Conservation (phyloP, 495 filamentous ascomycete species). For the Bacidia gigantensis region DNA sequence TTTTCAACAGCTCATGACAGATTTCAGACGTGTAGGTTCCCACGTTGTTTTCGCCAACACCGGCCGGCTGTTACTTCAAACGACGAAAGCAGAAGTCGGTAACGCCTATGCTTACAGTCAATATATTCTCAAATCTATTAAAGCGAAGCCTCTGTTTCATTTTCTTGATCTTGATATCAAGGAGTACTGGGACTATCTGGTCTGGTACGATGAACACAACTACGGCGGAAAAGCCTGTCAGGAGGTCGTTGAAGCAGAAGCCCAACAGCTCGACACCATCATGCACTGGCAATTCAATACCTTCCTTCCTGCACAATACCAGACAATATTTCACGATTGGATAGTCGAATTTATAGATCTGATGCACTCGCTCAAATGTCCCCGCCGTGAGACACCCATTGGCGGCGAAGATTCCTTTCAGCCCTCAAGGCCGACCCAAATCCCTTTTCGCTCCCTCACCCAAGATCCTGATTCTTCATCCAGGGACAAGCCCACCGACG, state of each 20-base stretch:
- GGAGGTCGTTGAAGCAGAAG: conserved; percentile 68
- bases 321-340: conserved; percentile 82
- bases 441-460: conserved; percentile 46
- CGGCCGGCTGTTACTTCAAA: conserved; percentile 83
- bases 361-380: conserved; percentile 76
- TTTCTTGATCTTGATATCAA: conserved; percentile 97
- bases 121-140: conserved; percentile 93
- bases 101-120: conserved; percentile 95
- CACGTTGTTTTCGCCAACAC: conserved; percentile 84
- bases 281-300: conserved; percentile 97
- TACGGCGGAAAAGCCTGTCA: conserved; percentile 88
- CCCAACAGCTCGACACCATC: conserved; percentile 77
- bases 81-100: conserved; percentile 89
- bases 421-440: conserved; percentile 68
- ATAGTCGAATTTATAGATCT: conserved; percentile 87
- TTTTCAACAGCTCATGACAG: conserved; percentile 89
- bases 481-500: conserved; percentile 37
- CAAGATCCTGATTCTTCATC: conserved; percentile 37
- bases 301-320: conserved; percentile 69
- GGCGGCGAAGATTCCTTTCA: conserved; percentile 29
- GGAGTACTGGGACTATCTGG: conserved; percentile 98
- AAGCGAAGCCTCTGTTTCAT: conserved; percentile 85
- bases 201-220: conserved; percentile 99
- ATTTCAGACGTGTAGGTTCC: conserved; percentile 90
- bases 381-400: conserved; percentile 22